Evolutionary conservation across 352 stramenopile species (phyloP), one percentile per base, ranked within the genome.

Genomic region (Pythium sp.): DNA sequence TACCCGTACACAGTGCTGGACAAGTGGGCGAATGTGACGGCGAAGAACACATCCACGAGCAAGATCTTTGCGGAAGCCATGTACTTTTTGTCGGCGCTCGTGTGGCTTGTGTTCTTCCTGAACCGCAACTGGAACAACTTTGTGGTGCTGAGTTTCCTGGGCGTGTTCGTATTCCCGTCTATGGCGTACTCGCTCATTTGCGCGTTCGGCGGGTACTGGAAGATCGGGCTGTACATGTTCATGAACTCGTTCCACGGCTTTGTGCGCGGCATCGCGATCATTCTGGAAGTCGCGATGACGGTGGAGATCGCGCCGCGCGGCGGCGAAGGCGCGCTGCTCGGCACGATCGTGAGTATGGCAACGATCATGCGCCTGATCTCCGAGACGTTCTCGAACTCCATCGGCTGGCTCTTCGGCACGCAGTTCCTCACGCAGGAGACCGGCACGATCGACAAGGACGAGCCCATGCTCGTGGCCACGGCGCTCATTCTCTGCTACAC

Each of bases 231-330:
- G 20, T 86, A 81, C 55, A 72, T 76, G 24, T 46, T 86, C 6
- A 68, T 83, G 15, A 74, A 61, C 46, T 70, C 74, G 7, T 63
- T 81, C 18, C 72, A 68, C n/a, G 76, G 74, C 30, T 86, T 82
- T 30, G 53, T 82, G 11, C 76, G 72, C 22, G 71, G 67, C 12
- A 55, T 71, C 6, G 59, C 82, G 12, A 58, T 82, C 47, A 72
- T 86, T 32, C 41, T 86, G 8, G 68, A 82, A 26, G 59, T 86
- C 8, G 72, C 73, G 26, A 76, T 82, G 15, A 70, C 63, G 0
- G 74, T 79, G 5, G 79, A 86, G 63, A 84, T 86, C 47, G 79
- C 79, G 4, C 76, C 74, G 18, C 61, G 75, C 1, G 76, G 76
- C 9, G 74, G 68, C 0, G 79, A 86, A 72, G 79, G 76, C 26